Base-by-base conservation (phyloP, 345 rosid genomes). In the Punica granatum region DNA sequence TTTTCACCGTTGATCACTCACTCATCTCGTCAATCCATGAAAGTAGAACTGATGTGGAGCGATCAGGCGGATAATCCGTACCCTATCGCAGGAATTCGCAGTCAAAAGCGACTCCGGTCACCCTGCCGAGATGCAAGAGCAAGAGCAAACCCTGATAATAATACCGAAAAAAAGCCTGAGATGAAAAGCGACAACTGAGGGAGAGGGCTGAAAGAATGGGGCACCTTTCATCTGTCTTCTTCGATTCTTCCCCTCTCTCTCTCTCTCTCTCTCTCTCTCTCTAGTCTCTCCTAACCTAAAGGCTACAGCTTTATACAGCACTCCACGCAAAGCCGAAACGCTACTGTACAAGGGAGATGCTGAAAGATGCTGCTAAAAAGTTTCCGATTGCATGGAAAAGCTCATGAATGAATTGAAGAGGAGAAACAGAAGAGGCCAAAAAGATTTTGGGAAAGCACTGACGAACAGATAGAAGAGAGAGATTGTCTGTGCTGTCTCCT, bases 301-400 rank as follows among this genome's bases (percentile, higher is more conserved):
- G 61, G 61, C 18, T 11, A 56, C 61, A 56, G 61, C 61, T 56
- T 56, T 56, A 56, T 56, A 10, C 34, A n/a, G 6, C 61, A 28
- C 33, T 26, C 61, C 34, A 56, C 61, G 61, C 61, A 26, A 56
- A 56, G 61, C 34, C 61, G 58, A 51, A 10, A 7, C 8, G 13
- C 58, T 51, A 51, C 58, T 51, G 58, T 51, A 51, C 58, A 51
- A 51, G 28, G 23, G n/a, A 46, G 53, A 46, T 46, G 53, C 53
- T 46, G n/a, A n/a, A n/a, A n/a, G n/a, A n/a, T 37, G 41, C 11
- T 10, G 61, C 61, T 33, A 26, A 56, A 56, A 56, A 56, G 61
- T 19, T 51, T 51, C 25, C 26, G 58, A 37, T 37, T 37, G 41
- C 41, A 37, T 37, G 41, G 41, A 37, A 37, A 37, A 37, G 41